Percentiles rank a stretch among this genome's conserved stretches.
These are phyloP conservation scores for Pyricularia grisea DNA, from an alignment of 2,329 filamentous ascomycete genomes.

Conservation along the genomic window DNA sequence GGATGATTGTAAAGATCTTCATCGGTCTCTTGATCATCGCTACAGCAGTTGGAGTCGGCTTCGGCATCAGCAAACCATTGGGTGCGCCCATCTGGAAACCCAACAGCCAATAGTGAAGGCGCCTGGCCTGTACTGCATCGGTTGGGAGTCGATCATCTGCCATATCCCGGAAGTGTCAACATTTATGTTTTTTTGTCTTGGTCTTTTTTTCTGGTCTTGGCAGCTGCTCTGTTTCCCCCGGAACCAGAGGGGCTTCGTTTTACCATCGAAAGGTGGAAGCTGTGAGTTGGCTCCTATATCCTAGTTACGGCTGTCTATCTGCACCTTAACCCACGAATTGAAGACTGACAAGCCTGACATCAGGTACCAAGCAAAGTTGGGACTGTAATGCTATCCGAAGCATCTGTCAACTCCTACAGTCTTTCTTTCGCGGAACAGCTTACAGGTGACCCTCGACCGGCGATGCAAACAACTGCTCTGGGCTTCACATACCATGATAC, in stretches of 20 bases:
- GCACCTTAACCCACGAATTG: neutral
- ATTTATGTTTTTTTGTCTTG: neutral
- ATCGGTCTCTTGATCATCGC: slow-evolving; percentile 43
- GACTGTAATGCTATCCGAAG: neutral
- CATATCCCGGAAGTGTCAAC: neutral
- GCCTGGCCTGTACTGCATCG: no score
- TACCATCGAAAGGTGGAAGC: neutral
- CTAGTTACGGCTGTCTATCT: neutral
- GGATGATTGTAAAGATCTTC: slow-evolving; percentile 43
- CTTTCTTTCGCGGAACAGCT: neutral
- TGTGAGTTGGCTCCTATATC: neutral
- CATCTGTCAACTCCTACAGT: neutral
- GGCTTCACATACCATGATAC: neutral
- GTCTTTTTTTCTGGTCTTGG: neutral
- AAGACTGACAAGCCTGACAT: neutral
- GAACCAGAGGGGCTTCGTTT: neutral
- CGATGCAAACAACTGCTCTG: neutral
- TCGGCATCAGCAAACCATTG: slow-evolving; percentile 52
- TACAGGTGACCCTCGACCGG: neutral
- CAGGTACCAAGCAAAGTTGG: neutral
- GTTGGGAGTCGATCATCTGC: neutral
- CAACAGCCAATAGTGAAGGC: neutral
- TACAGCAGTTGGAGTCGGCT: slow-evolving; percentile 44
- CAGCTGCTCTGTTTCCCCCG: neutral
- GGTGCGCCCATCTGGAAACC: slow-evolving; percentile 49